Evolutionary conservation across 1,284 basidiomycete species (phyloP).

Genomic region (Ustilago hordei): DNA sequence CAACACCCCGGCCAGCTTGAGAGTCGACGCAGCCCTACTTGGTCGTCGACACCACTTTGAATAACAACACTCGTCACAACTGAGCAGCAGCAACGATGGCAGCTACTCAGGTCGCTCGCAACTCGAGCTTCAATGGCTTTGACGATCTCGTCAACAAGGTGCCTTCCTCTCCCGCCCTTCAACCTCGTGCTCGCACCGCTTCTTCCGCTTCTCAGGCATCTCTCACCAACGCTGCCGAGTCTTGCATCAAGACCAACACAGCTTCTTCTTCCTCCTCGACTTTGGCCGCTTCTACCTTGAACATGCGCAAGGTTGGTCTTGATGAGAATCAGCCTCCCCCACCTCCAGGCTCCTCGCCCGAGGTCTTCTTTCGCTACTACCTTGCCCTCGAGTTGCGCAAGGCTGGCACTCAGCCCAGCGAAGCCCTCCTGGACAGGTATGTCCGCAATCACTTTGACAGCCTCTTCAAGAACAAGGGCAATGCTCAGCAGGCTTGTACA

Average conservation of each 20-base stretch:
- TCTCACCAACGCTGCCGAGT: constrained; percentile 6
- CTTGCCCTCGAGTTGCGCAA: constrained; percentile 62
- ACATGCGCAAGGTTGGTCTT: constrained; percentile 55
- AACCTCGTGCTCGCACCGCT: constrained; percentile 34
- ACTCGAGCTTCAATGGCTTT: constrained; percentile 47
- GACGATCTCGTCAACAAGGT: constrained; percentile 57
- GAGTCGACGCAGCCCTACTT: constrained; percentile 17
- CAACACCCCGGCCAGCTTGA: constrained; percentile 22
- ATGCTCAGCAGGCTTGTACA: background rate
- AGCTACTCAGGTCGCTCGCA: constrained; percentile 52
- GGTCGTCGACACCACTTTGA: background rate
- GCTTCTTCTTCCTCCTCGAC: constrained; percentile 1
- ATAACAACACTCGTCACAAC: background rate
- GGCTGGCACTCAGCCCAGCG: constrained; percentile 59
- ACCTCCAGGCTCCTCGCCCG: constrained; percentile 52
- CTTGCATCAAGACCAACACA: background rate
- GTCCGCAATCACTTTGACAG: constrained; percentile 64
- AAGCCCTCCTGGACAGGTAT: constrained; percentile 60
- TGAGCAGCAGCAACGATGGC: constrained; percentile 29
- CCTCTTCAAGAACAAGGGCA: constrained; percentile 50
- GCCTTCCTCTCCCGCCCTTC: constrained; percentile 40
- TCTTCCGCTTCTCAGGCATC: constrained; percentile 13
- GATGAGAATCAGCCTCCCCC: constrained; percentile 58
- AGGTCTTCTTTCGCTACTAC: constrained; percentile 62
- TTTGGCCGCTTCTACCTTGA: constrained; percentile 27